Conservation (phyloP, 2,329 filamentous ascomycete species). For the Sclerotinia subarctica region DNA sequence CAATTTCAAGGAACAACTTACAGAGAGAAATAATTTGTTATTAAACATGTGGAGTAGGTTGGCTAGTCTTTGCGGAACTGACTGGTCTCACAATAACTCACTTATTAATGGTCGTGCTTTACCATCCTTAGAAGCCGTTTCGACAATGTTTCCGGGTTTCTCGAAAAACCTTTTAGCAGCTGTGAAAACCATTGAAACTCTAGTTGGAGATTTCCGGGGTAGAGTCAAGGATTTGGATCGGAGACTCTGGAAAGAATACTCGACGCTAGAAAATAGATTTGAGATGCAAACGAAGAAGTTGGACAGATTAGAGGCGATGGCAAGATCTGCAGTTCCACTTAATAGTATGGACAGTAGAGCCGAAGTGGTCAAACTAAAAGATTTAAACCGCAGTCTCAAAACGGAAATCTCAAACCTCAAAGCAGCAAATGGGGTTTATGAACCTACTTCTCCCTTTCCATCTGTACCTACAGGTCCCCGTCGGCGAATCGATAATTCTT, state of each 20-base stretch:
- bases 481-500: conserved; percentile 27
- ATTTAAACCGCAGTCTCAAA: conserved; percentile 60
- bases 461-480: conserved; percentile 40
- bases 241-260: conserved; percentile 87
- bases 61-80: conserved; percentile 78
- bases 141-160: conserved; percentile 81
- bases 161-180: conserved; percentile 85
- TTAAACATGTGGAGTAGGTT: conserved; percentile 88
- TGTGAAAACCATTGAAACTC: conserved; percentile 79
- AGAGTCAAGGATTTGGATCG: conserved; percentile 84
- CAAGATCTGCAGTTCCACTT: conserved; percentile 60
- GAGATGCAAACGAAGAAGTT: conserved; percentile 79
- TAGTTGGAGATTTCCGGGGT: conserved; percentile 73
- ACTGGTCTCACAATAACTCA: conserved; percentile 88
- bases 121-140: conserved; percentile 80
- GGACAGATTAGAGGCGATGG: conserved; percentile 78
- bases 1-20: conserved; percentile 79
- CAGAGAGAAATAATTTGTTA: conserved; percentile 83
- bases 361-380: conserved; percentile 59
- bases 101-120: conserved; percentile 82
- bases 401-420: conserved; percentile 68
- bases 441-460: conserved; percentile 39
- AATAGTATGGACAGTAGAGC: conserved; percentile 36
- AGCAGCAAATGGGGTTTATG: conserved; percentile 49
- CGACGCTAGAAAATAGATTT: conserved; percentile 76